Base-by-base conservation (phyloP, 2,329 filamentous ascomycete species). In the Ceratocystis alfenasii region DNA sequence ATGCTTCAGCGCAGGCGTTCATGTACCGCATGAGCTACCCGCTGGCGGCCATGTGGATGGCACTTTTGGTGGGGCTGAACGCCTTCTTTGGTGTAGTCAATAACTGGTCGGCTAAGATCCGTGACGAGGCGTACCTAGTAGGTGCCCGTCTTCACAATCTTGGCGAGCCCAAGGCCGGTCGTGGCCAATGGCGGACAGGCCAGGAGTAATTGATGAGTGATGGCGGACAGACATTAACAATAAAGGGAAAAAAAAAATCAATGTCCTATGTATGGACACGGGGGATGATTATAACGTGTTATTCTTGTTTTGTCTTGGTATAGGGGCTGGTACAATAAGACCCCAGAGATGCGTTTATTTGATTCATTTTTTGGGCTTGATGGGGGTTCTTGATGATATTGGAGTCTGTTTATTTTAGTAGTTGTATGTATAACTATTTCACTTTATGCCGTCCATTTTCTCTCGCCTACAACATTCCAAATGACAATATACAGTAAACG, bases 71-170 rank as follows among this genome's bases (percentile, higher is more conserved):
- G 2, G 74, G 80, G 36, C 73, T 76, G 1, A 72, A 82, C 72
- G 80, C 81, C 10, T 73, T 87, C n/a, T 72, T 82, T 7, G 76
- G 81, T 59, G 81, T 90, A 64, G 81, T 50, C 94, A 63, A 82
- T 83, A 60, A 78, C 84, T 97, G 93, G 92, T 85, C 89, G 71
- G 80, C 86, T 66, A 84, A 87, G 67, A 90, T 99, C 60, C 81
- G 90, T 48, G 95, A 99, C 74, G 95, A 99, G 76, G 92, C 95
- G 0, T 99, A 99, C 74, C 78, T 99, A 57, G 94, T 97, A 72
- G 94, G 94, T 1, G 93, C 99, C 77, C 79, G 92, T 68, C 76
- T 99, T 72, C 95, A 99, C 77, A 99, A 99, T 74, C 95, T 96
- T 76, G 89, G 90, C 3, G 53, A 63, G 30, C 36, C 20, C 57